These are phyloP conservation scores for Neofusicoccum parvum DNA, from an alignment of 2,329 filamentous ascomycete genomes.

Conservation along the genomic window DNA sequence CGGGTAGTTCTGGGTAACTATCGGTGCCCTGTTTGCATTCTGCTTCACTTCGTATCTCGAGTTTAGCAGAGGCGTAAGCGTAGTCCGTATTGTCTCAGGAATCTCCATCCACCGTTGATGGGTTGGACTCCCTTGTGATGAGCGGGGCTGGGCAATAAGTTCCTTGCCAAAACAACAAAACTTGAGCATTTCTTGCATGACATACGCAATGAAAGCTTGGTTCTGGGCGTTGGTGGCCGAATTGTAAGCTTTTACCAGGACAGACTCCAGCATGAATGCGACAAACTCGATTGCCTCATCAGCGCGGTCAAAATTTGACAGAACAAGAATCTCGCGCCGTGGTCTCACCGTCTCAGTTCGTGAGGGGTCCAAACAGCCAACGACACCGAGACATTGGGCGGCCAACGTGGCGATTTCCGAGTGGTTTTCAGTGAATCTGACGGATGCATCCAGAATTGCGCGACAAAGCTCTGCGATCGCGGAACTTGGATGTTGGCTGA, in stretches of 20 bases:
- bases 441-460: constrained; percentile 80
- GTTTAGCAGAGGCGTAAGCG: constrained; percentile 82
- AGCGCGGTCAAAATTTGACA: constrained; percentile 79
- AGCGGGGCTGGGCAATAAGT: constrained; percentile 51
- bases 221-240: constrained; percentile 84
- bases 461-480: constrained; percentile 73
- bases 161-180: constrained; percentile 71
- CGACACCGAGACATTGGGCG: constrained; percentile 79
- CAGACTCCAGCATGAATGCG: constrained; percentile 80
- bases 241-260: constrained; percentile 87
- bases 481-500: constrained; percentile 80
- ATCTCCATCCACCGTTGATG: constrained; percentile 77
- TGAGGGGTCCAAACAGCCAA: constrained; percentile 91
- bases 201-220: constrained; percentile 90
- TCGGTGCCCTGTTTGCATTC: constrained; percentile 40
- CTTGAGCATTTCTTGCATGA: constrained; percentile 87
- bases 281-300: constrained; percentile 85
- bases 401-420: constrained; percentile 71
- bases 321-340: constrained; percentile 79
- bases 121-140: constrained; percentile 60
- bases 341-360: constrained; percentile 78
- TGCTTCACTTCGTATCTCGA: constrained; percentile 74
- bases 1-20: constrained; percentile 61
- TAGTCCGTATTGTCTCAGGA: constrained; percentile 75
- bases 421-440: constrained; percentile 73